Conservation (phyloP, 345 rosid genomes). For the Acer negundo region DNA sequence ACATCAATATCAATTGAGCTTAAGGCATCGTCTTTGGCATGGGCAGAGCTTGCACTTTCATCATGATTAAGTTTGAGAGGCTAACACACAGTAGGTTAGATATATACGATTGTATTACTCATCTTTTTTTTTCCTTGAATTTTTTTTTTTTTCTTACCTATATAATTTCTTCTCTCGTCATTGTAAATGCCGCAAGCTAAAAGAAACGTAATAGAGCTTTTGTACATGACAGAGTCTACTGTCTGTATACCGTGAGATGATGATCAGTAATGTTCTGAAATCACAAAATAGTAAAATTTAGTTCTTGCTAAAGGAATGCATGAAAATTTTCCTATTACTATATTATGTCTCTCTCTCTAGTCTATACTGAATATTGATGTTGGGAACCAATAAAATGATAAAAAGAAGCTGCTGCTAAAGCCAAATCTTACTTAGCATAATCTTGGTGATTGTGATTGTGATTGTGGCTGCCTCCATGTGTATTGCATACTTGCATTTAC, state of each 20-base stretch:
- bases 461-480: not conserved
- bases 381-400: too few relatives aligned
- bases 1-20: constrained; percentile 70
- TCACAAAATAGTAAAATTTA: constrained; percentile 18
- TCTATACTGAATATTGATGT: too few relatives aligned
- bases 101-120: constrained; percentile 24
- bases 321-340: not conserved
- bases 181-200: constrained; percentile 49
- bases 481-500: not conserved
- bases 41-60: constrained; percentile 94
- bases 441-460: not conserved
- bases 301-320: not conserved
- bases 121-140: not conserved
- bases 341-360: not conserved
- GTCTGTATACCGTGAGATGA: constrained; percentile 32
- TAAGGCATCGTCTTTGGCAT: constrained; percentile 84
- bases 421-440: too few relatives aligned
- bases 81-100: constrained; percentile 51
- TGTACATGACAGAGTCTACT: constrained; percentile 23
- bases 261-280: constrained; percentile 32
- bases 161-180: constrained; percentile 8
- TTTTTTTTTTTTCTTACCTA: not conserved
- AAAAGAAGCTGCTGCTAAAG: too few relatives aligned
- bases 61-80: constrained; percentile 46
- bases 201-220: constrained; percentile 27